phyloP scores from a whole-genome alignment of 257 asterid species.

The Handroanthus guayacan region DNA sequence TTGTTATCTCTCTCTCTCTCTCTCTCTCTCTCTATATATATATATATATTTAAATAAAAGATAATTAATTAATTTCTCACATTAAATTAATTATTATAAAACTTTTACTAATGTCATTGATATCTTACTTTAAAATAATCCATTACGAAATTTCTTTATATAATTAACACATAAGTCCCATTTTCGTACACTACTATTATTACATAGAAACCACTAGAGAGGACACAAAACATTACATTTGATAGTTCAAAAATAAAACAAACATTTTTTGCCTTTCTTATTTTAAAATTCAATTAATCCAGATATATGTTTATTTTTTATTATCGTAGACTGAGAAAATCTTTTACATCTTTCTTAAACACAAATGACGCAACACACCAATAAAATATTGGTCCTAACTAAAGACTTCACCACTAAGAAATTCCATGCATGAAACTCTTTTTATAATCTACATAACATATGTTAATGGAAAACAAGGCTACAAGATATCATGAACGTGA shows the following conservation, averaged over 20 bases:
- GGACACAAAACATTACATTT: neutral
- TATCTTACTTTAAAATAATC: too few species aligned
- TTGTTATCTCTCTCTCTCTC: too few species aligned
- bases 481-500: neutral
- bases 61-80: neutral
- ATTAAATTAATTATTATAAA: neutral
- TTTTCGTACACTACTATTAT: neutral
- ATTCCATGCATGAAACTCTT: neutral
- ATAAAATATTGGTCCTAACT: neutral
- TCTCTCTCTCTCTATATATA: neutral
- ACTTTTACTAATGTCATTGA: too few species aligned
- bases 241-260: neutral
- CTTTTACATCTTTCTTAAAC: neutral
- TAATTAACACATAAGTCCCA: neutral
- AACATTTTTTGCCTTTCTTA: too few species aligned
- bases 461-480: neutral
- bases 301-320: too few species aligned
- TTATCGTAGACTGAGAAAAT: neutral
- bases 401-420: neutral
- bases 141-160: too few species aligned
- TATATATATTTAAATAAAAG: too few species aligned
- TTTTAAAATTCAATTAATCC: too few species aligned
- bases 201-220: neutral
- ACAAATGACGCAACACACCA: neutral
- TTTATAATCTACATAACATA: neutral